These are phyloP conservation scores for Triticum urartu DNA, from an alignment of 176 grass and related monocot genomes.

Conservation along the genomic window DNA sequence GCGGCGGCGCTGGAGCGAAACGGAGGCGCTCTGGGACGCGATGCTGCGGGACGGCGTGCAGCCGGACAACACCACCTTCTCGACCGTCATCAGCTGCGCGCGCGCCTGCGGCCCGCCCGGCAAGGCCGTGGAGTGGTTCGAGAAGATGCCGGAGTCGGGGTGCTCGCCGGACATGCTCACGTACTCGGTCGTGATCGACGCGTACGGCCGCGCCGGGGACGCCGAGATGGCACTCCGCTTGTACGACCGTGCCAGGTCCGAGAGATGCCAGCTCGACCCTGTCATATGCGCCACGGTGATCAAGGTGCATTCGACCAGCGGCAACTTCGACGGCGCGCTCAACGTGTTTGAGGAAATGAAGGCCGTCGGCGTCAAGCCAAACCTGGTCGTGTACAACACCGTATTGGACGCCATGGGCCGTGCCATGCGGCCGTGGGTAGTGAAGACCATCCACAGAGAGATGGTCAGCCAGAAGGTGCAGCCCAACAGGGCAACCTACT, in stretches of 20 bases:
- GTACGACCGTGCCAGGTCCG: conserved; percentile 67
- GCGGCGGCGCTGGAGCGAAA: conserved; percentile 53
- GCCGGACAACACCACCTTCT: conserved; percentile 83
- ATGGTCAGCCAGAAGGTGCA: conserved; percentile 47
- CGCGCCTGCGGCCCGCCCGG: conserved; percentile 52
- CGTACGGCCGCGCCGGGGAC: conserved; percentile 66
- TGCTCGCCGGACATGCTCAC: conserved; percentile 74
- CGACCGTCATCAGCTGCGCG: conserved; percentile 75
- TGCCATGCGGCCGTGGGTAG: conserved; percentile 84
- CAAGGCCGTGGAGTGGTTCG: conserved; percentile 90
- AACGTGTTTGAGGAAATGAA: conserved; percentile 98
- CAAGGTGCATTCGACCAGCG: conserved; percentile 46
- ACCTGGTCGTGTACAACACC: conserved; percentile 75
- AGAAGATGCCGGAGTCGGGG: conserved; percentile 73
- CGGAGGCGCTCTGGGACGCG: conserved; percentile 68
- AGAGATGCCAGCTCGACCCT: conserved; percentile 66
- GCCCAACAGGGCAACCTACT: conserved; percentile 61
- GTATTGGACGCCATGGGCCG: conserved; percentile 82
- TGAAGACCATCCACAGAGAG: conserved; percentile 82
- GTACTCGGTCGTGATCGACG: conserved; percentile 70
- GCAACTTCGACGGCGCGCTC: conserved; percentile 78
- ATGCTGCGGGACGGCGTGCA: conserved; percentile 55
- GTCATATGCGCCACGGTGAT: conserved; percentile 72
- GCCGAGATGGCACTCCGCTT: conserved; percentile 61
- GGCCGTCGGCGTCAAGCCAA: conserved; percentile 65